Evolutionary conservation across 2,329 filamentous ascomycete species (phyloP), one percentile per base, ranked within the genome.

Genomic region (Colletotrichum sp.): DNA sequence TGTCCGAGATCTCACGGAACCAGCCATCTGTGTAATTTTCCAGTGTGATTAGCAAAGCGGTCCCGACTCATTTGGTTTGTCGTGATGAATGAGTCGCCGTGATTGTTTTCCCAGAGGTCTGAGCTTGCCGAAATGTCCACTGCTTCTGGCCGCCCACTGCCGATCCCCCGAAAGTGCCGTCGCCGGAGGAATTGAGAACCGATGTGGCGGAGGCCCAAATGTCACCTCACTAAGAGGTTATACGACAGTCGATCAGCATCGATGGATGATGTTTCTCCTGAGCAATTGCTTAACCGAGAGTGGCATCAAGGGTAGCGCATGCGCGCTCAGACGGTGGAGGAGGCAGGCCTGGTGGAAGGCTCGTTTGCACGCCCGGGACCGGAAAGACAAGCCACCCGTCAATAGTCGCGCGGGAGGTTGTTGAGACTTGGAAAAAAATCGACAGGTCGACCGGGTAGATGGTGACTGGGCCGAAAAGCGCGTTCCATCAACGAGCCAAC

Each of bases 1-100:
- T 99, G 84, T 97, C 90, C 81, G 95, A 98, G 89, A 98, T 96
- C 90, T 99, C 97, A 87, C 96, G 95, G 94, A 99, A 99, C 97
- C 97, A 99, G 89, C 96, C 97, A 98, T 99, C 97, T 98, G 81
- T 18, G 60, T 60, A 22, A 52, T 22, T 52, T 59, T 32, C 18
- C 24, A 57, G 57, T 44, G 10, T 9, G 30, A 32, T 75, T 75
- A 73, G 73, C 64, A 12, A 16, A 32, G 64, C 44, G 44, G 44
- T 59, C 63, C 59, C 55, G 15, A 44, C 39, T 72, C 63, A 59
- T 73, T 65, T 73, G 22, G 12, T 64, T 44, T 71, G 18, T 39
- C 24, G 48, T 36, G 24, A 39, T 55, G 36, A 34, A 52, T 34
- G 65, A 69, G 36, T 68, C 57, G 39, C 30, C 18, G n/a, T 67